Evolutionary conservation across 169 alveolate species (phyloP), one percentile per base, ranked within the genome.

Genomic region (Babesia bovis): DNA sequence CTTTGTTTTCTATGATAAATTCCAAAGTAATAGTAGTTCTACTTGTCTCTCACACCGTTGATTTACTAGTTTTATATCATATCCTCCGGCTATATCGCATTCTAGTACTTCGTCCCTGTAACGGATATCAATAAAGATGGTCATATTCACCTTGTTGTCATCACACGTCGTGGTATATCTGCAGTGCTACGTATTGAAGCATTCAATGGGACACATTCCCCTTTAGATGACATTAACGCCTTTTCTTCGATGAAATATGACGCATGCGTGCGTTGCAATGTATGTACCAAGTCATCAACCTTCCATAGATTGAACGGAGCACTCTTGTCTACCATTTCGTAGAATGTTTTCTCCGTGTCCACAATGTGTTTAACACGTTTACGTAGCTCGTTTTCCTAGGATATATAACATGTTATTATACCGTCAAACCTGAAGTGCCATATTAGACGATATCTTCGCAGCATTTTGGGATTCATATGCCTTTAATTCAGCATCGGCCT

Each of bases 311-410:
- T 84, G 51, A 88, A 82, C 7, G 91, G 90, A 33, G 90, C 83
- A 13, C 87, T 89, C 45, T 88, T 88, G 65, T 69, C 88, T 47
- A 83, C 90, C 55, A 88, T 81, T 56, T 88, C 93, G 73, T 88
- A 88, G 45, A 88, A 84, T 23, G 78, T 83, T 6, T 85, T 73
- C 57, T 88, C 93, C 49, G 52, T 70, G 41, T 88, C 87, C 25
- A 88, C 93, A 21, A 88, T 84, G 41, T 77, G 72, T 50, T 61
- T 82, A 3, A 88, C 85, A 60, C 82, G 81, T 50, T 81, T 88
- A 50, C 76, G 45, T 9, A 60, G 84, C 66, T 84, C 85, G 65
- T 65, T 61, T 68, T 88, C 78, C 90, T 81, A 52, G n/a, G 35
- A 9, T 38, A 13, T 38, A 38, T 38, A 7, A 38, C n/a, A 13